Conservation (phyloP, 495 filamentous ascomycete genomes). For the Aspergillus nanangensis region DNA sequence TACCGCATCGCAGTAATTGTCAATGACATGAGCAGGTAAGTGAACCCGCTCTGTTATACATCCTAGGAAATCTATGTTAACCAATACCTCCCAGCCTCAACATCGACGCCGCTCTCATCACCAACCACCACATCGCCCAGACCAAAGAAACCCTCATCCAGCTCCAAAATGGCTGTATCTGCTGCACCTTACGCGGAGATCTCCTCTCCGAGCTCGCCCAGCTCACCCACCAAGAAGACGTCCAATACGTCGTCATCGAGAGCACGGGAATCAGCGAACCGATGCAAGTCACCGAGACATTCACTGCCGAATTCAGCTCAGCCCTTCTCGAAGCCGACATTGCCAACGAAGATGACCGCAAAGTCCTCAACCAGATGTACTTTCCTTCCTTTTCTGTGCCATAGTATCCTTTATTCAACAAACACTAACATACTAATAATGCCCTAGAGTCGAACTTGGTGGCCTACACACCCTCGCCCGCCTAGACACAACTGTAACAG, state of each 20-base stretch:
- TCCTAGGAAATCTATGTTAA: neutral
- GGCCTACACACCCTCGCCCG: constrained; percentile 48
- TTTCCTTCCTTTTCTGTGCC: neutral
- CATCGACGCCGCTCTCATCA: constrained; percentile 52
- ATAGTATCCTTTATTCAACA: neutral
- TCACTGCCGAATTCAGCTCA: constrained; percentile 45
- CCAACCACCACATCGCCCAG: constrained; percentile 44
- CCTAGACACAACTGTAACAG: constrained; percentile 56
- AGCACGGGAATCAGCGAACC: constrained; percentile 59
- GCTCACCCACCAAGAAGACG: constrained; percentile 41
- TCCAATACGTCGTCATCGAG: constrained; percentile 58
- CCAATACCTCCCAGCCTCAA: constrained; percentile 33
- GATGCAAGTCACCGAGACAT: constrained; percentile 60
- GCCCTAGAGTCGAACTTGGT: constrained; percentile 43
- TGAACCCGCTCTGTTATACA: neutral
- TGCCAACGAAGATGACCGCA: constrained; percentile 27
- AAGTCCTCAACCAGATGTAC: constrained; percentile 37
- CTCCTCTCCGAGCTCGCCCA: constrained; percentile 49
- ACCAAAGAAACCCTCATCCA: constrained; percentile 55
- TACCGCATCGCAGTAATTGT: constrained; percentile 53
- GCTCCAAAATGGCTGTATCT: constrained; percentile 60
- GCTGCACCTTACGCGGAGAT: constrained; percentile 56
- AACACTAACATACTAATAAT: neutral
- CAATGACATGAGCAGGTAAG: constrained; percentile 52
- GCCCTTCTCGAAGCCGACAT: constrained; percentile 36